Percentiles rank a stretch among this genome's conserved stretches.
Conservation (phyloP, 2,329 filamentous ascomycete species). For the Talaromyces sp. region DNA sequence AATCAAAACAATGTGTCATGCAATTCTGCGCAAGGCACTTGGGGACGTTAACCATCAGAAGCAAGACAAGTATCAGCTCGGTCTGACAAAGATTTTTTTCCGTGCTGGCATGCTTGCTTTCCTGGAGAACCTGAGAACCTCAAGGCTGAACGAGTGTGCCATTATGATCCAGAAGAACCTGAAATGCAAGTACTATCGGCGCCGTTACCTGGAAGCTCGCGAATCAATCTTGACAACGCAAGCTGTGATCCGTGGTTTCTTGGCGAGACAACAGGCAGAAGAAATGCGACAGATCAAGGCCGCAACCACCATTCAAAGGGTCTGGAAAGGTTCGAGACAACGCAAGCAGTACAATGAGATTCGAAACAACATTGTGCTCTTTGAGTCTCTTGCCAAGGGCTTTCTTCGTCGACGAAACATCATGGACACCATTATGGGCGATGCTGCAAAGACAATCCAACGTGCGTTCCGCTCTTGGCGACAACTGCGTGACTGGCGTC, state of each 20-base stretch:
- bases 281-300: conserved; percentile 78
- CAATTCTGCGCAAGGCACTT: conserved; percentile 82
- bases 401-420: conserved; percentile 87
- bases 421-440: conserved; percentile 87
- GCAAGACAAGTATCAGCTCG: conserved; percentile 92
- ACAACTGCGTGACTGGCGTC: conserved; percentile 74
- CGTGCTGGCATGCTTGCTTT: conserved; percentile 98
- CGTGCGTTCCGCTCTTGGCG: conserved; percentile 79
- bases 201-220: conserved; percentile 81
- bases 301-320: conserved; percentile 87
- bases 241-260: conserved; percentile 68
- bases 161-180: conserved; percentile 99
- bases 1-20: conserved; percentile 89
- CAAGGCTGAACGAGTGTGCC: conserved; percentile 83
- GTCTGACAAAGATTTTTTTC: conserved; percentile 99
- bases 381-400: conserved; percentile 87
- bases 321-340: conserved; percentile 91
- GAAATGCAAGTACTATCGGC: conserved; percentile 89
- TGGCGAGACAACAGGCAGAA: conserved; percentile 71
- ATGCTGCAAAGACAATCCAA: conserved; percentile 87
- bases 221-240: conserved; percentile 77
- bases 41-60: conserved; percentile 69
- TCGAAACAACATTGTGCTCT: conserved; percentile 76
- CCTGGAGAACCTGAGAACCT: conserved; percentile 88
- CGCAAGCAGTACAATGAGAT: conserved; percentile 73